A percentile compares a stretch with the other conserved stretches of the same genome.
phyloP scores from a whole-genome alignment of 768 basidiomycete species.

The Lyophyllum shimeji region DNA sequence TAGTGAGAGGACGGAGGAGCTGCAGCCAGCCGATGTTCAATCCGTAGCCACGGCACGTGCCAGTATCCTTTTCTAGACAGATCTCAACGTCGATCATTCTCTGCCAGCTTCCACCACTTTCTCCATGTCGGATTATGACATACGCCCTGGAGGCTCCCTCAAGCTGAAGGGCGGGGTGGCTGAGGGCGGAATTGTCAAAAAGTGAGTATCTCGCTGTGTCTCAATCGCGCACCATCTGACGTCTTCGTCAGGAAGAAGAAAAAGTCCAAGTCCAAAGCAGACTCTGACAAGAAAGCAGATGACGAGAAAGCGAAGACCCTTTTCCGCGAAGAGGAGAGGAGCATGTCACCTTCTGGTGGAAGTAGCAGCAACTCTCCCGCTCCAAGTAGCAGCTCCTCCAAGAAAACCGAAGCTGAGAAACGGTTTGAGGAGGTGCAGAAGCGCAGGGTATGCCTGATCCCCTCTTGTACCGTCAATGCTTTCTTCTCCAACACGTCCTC shows the following conservation, averaged over 20 bases:
- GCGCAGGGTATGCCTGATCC: constrained; percentile 55
- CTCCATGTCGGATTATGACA: constrained; percentile 81
- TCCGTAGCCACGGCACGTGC: constrained; percentile 23
- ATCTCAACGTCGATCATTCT: not conserved
- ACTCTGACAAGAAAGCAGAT: constrained; percentile 46
- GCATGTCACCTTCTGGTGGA: constrained; percentile 49
- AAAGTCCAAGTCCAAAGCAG: constrained; percentile 66
- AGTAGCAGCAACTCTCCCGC: constrained; percentile 65
- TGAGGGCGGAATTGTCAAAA: constrained; percentile 82
- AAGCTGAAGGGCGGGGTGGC: constrained; percentile 84
- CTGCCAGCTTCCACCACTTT: constrained; percentile 7
- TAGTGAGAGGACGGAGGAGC: constrained; percentile 10
- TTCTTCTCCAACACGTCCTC: constrained; percentile 8
- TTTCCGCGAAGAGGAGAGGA: constrained; percentile 46
- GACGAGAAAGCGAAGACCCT: constrained; percentile 49
- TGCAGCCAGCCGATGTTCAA: not conserved
- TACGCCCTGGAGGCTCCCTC: constrained; percentile 84
- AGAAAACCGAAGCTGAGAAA: constrained; percentile 84
- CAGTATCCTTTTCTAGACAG: constrained; percentile 13
- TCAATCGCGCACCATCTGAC: constrained; percentile 12
- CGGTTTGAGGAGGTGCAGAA: constrained; percentile 88
- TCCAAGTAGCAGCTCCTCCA: constrained; percentile 44
- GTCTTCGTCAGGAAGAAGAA: constrained; percentile 76
- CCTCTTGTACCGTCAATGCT: not conserved
- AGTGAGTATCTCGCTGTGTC: constrained; percentile 46